Evolutionary conservation across 2,329 filamentous ascomycete species (phyloP).

Genomic region (Epicoccum sorghinum): DNA sequence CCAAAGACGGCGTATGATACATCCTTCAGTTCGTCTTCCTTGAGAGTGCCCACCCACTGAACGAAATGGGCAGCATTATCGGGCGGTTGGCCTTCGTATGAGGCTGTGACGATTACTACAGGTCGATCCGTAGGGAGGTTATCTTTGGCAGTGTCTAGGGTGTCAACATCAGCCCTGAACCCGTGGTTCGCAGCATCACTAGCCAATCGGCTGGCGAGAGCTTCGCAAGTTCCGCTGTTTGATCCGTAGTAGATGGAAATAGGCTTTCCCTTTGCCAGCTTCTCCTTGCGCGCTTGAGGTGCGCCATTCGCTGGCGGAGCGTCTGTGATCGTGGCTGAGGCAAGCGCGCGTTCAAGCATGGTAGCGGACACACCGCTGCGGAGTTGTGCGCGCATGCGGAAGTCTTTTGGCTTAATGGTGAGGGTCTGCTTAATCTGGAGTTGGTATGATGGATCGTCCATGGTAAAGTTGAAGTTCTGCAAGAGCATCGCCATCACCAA

Average conservation of each 20-base stretch:
- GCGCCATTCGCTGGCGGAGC: slow-evolving; percentile 14
- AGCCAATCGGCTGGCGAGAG: slow-evolving; percentile 48
- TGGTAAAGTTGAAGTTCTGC: slow-evolving; percentile 53
- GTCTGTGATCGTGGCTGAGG: slow-evolving; percentile 29
- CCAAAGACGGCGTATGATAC: slow-evolving; percentile 51
- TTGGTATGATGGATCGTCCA: slow-evolving; percentile 53
- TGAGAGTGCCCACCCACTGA: slow-evolving; percentile 45
- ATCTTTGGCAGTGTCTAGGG: slow-evolving; percentile 44
- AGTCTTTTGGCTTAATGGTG: slow-evolving; percentile 53
- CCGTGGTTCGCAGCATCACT: slow-evolving; percentile 46
- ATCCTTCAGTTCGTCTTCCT: slow-evolving; percentile 37
- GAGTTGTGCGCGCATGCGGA: slow-evolving; percentile 47
- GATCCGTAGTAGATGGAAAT: slow-evolving; percentile 49
- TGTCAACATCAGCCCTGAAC: slow-evolving; percentile 43
- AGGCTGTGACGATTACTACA: slow-evolving; percentile 48
- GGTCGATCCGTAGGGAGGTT: slow-evolving; percentile 46
- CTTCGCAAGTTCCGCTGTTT: slow-evolving; percentile 52
- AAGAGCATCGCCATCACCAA: slow-evolving; percentile 52
- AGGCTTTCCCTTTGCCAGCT: slow-evolving; percentile 32
- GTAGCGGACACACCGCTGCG: slow-evolving; percentile 41
- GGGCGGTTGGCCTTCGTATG: slow-evolving; percentile 52
- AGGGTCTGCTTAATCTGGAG: slow-evolving; percentile 53
- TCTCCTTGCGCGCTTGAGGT: slow-evolving; percentile 18
- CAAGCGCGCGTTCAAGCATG: slow-evolving; percentile 35
- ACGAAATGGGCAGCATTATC: slow-evolving; percentile 53